Conservation (phyloP, 1,284 basidiomycete species). For the Ustilago hordei region DNA sequence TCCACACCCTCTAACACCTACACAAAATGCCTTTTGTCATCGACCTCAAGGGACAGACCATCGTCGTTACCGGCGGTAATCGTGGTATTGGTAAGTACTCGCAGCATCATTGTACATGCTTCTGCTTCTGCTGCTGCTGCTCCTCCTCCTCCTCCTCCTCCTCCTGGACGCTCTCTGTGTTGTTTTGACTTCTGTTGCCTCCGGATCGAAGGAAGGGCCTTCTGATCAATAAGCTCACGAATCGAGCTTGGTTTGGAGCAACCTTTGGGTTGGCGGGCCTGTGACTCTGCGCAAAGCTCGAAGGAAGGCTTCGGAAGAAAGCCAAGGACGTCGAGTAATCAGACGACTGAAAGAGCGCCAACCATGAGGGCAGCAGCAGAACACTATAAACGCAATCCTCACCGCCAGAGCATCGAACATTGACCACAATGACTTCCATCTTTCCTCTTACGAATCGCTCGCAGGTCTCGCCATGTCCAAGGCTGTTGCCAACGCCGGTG, state of each 20-base stretch:
- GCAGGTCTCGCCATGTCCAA: slow-evolving; percentile 67
- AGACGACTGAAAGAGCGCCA: background rate
- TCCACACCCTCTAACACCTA: background rate
- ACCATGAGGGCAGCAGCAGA: background rate
- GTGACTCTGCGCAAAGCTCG: background rate
- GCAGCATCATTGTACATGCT: no score
- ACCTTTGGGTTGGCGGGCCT: background rate
- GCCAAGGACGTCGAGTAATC: background rate
- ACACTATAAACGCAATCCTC: background rate
- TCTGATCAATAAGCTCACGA: no score
- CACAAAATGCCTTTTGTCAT: slow-evolving; percentile 53
- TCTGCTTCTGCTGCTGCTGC: background rate
- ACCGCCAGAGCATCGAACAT: background rate
- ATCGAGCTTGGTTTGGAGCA: no score
- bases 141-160: background rate
- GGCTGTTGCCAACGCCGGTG: slow-evolving; percentile 66
- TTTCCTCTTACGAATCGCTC: background rate
- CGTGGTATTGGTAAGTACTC: slow-evolving; percentile 66
- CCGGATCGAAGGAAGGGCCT: no score
- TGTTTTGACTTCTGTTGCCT: slow-evolving; percentile 45
- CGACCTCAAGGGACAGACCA: slow-evolving; percentile 59
- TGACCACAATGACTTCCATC: background rate
- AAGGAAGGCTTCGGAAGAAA: background rate
- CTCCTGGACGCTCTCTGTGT: background rate
- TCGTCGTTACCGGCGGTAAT: slow-evolving; percentile 74